phyloP scores from a whole-genome alignment of 2,329 filamentous ascomycete species.

The Fusarium lyarnte region DNA sequence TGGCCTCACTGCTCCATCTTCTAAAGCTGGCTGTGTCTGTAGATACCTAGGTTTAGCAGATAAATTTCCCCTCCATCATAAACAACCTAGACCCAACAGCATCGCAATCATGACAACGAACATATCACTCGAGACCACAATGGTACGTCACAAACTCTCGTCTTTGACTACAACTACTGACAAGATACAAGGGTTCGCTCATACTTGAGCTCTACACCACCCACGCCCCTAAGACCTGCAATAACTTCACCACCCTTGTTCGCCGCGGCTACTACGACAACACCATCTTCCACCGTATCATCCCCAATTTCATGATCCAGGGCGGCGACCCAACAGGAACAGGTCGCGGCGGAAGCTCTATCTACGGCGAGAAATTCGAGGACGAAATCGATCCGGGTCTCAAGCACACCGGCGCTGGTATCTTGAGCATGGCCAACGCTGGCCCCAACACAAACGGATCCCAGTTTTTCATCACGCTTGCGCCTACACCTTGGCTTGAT shows the following conservation, averaged over 20 bases:
- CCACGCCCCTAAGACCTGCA: conserved; percentile 90
- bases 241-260: conserved; percentile 85
- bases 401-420: conserved; percentile 91
- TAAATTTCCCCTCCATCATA: conserved; percentile 21
- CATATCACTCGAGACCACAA: conserved; percentile 83
- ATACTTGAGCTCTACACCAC: conserved; percentile 87
- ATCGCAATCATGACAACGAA: conserved; percentile 73
- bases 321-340: conserved; percentile 94
- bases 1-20: background rate
- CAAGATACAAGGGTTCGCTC: conserved; percentile 76
- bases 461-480: conserved; percentile 96
- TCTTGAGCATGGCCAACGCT: conserved; percentile 97
- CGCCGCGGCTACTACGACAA: conserved; percentile 87
- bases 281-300: conserved; percentile 91
- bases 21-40: background rate
- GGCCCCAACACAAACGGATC: conserved; percentile 93
- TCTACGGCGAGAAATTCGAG: conserved; percentile 93
- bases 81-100: background rate
- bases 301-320: conserved; percentile 96
- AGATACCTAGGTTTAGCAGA: background rate
- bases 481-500: conserved; percentile 95
- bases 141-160: conserved; percentile 63
- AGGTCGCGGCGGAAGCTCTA: conserved; percentile 85
- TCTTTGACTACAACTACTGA: background rate
- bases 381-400: conserved; percentile 85